Base-by-base conservation (phyloP, 2,329 filamentous ascomycete species). In the Daldinia eschscholtzii region DNA sequence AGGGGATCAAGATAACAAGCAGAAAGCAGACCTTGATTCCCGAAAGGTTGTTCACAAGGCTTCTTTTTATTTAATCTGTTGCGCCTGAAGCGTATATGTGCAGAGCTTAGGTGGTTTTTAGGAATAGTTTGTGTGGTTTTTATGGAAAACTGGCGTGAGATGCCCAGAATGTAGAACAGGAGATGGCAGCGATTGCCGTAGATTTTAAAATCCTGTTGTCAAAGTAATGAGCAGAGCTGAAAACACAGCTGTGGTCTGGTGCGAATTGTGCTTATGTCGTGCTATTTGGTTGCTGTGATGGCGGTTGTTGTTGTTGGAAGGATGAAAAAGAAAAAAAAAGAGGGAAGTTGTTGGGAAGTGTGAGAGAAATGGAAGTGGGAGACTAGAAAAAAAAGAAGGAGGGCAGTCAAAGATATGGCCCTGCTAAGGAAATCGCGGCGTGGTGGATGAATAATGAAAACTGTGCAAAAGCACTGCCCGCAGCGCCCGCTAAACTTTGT, bases 381-480 rank as follows among this genome's bases (percentile, higher is more conserved):
- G 52, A 35, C 23, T 33, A 35, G 30, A 57, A 56, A 60, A 65
- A 72, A 66, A 57, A 68, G 65, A 55, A 68, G 65, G 66, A 64
- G 69, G 69, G 66, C 67, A 59, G 53, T 70, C 41, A 64, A 69
- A 67, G 63, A 68, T 68, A 67, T 57, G 64, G 53, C 41, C 53
- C 53, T 53, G 15, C 20, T 23, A 50, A 50, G 46, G 64, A 53
- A 67, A 59, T 63, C 58, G 63, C 61, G 57, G 60, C 57, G 52
- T 67, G 18, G 60, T 50, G 39, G 55, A 57, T 67, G 61, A 72
- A 50, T 64, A 65, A 65, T 62, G 58, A 64, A 61, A 65, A 61
- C 56, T 68, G 65, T 64, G 65, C 65, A 68, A 58, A 53, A 23
- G 58, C 53, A 44, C 53, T 33, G 53, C 35, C 33, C 35, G 35